Evolutionary conservation across 106 monocot genomes (phyloP).

Genomic region (Allium cepa): DNA sequence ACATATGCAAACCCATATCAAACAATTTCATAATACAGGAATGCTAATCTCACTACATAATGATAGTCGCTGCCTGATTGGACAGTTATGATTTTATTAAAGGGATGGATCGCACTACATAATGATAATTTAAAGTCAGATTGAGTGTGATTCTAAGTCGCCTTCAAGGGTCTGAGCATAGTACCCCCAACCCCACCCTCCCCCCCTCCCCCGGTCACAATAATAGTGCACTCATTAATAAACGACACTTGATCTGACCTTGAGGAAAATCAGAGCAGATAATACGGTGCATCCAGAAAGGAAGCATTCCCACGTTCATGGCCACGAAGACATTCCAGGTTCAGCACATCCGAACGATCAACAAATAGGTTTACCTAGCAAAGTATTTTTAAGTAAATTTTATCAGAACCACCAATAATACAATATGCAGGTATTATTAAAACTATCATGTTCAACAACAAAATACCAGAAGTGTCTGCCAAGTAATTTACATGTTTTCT

Average conservation of each 20-base stretch:
- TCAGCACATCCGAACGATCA: slow-evolving; percentile 77
- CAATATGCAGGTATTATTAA: neutral
- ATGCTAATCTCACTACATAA: too few relatives aligned
- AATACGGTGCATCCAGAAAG: slow-evolving; percentile 19
- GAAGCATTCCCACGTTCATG: slow-evolving; percentile 23
- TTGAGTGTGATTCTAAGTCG: too few relatives aligned
- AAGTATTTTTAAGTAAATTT: neutral
- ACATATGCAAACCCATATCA: too few relatives aligned
- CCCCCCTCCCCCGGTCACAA: too few relatives aligned
- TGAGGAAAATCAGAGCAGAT: slow-evolving; percentile 17
- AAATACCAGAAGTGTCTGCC: neutral
- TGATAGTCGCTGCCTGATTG: too few relatives aligned
- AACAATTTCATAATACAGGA: too few relatives aligned
- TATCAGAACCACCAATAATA: neutral
- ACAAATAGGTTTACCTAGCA: slow-evolving; percentile 79
- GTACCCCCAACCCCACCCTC: too few relatives aligned
- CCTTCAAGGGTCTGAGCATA: too few relatives aligned
- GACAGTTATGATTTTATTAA: too few relatives aligned
- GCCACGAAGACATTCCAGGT: slow-evolving; percentile 65
- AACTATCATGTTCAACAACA: neutral
- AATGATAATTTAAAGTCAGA: too few relatives aligned
- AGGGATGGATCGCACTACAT: too few relatives aligned
- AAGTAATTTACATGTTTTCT: too few relatives aligned
- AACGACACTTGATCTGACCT: neutral
- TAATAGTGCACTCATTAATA: neutral